These are phyloP conservation scores for Strigomonas galati DNA, from an alignment of 208 protist species.

Conservation along the genomic window DNA sequence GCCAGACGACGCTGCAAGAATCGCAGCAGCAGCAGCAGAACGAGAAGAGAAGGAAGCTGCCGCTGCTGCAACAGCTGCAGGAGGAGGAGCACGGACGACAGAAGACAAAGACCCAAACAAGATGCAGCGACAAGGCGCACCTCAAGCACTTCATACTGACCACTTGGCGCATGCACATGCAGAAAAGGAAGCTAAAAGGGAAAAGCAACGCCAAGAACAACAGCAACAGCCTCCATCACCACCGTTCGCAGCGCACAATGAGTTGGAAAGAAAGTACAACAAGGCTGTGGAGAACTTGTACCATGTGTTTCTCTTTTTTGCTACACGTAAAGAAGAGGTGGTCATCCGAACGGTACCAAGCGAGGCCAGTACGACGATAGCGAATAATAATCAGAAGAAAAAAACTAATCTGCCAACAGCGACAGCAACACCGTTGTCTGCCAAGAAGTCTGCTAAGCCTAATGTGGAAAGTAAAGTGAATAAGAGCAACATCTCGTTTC, in stretches of 20 bases:
- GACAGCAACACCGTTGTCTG: neutral
- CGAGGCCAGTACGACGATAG: neutral
- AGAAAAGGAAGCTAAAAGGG: neutral
- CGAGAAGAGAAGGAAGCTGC: too few species aligned
- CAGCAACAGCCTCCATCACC: neutral
- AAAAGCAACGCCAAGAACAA: neutral
- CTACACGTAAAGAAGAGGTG: neutral
- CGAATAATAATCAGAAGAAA: neutral
- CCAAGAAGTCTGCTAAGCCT: neutral
- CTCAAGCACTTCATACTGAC: neutral
- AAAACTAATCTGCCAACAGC: neutral
- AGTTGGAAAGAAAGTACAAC: neutral
- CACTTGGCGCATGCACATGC: neutral
- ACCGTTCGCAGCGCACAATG: neutral
- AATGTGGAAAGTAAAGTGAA: neutral
- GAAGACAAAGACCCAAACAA: too few species aligned
- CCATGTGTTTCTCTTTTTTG: slow-evolving; percentile 10
- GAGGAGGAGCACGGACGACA: too few species aligned
- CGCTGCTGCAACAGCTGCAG: too few species aligned
- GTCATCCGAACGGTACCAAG: neutral
- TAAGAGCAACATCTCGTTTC: neutral
- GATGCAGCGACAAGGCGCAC: neutral
- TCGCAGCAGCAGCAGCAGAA: too few species aligned
- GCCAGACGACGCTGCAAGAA: too few species aligned
- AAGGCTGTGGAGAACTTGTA: slow-evolving; percentile 7